Evolutionary conservation across 345 rosid genomes (phyloP), one percentile per base, ranked within the genome.

Genomic region (Murraya paniculata): DNA sequence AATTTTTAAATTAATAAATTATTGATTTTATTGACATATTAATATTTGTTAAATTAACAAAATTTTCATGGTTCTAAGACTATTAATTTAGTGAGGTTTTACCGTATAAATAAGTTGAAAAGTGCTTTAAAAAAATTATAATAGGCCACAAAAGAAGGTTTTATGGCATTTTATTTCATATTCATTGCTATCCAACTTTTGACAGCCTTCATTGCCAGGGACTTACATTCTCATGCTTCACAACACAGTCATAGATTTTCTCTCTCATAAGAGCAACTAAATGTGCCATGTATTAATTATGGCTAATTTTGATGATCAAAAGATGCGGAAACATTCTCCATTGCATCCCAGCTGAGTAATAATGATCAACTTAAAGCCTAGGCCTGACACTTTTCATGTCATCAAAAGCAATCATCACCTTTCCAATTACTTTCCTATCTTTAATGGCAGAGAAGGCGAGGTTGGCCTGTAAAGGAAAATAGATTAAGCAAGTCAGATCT

Each of bases 391-490:
- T 31, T 74, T 74, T 77, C 62, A 81, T 76, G 73, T 83, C 84
- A 48, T 90, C 91, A 5, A 89, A 83, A 59, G 78, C 81, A 75
- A 96, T 80, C 93, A 96, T 76, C 84, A 96, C 97, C 88, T 96
- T 96, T 59, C 99, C 99, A 0, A 94, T 87, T 66, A 86, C 99
- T 84, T 91, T 92, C 83, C 98, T 84, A 24, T 93, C 97, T 88
- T 87, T 92, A 83, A 96, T 88, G 39, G 87, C 91, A 31, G 92
- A 85, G 2, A 96, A 96, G 18, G 99, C 97, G 0, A 88, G 93
- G 81, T 81, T 87, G 81, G 98, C 94, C 99, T 96, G 94, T 53
- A 75, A 84, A 77, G 57, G 61, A 78, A 56, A 76, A 71, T 48
- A 22, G 62, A 72, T 67, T 41, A 64, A 60, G 48, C 4, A 38